phyloP scores from a whole-genome alignment of 441 rosid species.

The Gossypium schwendimanii region DNA sequence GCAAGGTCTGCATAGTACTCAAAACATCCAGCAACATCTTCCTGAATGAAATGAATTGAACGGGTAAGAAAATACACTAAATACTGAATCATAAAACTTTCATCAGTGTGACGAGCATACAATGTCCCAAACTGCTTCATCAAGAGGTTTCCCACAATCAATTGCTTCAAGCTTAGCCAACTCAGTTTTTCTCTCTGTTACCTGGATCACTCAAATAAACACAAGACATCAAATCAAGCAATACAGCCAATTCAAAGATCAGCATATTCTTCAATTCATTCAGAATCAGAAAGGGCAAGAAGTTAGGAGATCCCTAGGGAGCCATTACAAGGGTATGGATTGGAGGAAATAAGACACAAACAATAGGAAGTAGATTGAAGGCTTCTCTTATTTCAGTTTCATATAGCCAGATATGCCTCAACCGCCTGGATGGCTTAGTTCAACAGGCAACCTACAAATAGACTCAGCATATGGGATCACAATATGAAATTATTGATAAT shows the following conservation, averaged over 20 bases:
- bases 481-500: background rate
- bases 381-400: background rate
- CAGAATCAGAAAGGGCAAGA: background rate
- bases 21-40: conserved; percentile 93
- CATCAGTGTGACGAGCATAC: conserved; percentile 35
- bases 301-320: background rate
- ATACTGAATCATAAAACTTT: background rate
- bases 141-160: conserved; percentile 88
- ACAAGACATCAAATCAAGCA: background rate
- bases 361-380: background rate
- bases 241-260: background rate
- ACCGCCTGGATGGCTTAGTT: background rate
- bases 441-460: background rate
- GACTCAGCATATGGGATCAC: background rate
- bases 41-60: conserved; percentile 41
- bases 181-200: conserved; percentile 65
- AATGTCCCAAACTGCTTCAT: conserved; percentile 91
- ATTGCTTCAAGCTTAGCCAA: conserved; percentile 82
- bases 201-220: conserved; percentile 36
- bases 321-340: background rate
- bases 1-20: conserved; percentile 94
- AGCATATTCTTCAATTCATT: background rate
- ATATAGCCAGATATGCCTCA: background rate
- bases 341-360: background rate
- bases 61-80: conserved; percentile 9